Evolutionary conservation across 768 basidiomycete species (phyloP).

Genomic region (Lactarius psammicola): DNA sequence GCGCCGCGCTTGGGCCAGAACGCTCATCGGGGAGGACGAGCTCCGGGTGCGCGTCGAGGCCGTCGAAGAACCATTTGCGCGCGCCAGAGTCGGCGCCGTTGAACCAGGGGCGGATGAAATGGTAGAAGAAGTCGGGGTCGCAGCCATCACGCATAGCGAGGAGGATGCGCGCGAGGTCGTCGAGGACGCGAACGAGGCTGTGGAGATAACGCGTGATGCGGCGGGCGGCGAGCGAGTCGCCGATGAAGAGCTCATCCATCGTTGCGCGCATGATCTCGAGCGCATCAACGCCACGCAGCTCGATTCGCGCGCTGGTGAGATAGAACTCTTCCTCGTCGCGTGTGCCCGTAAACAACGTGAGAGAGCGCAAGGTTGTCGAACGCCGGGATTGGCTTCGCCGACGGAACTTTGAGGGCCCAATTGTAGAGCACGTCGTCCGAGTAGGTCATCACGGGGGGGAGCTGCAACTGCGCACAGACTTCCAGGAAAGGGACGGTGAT

Average conservation of each 20-base stretch:
- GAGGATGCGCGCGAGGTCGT: constrained; percentile 59
- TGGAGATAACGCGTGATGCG: constrained; percentile 60
- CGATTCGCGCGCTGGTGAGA: constrained; percentile 80
- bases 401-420: constrained; percentile 44
- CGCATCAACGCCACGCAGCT: constrained; percentile 82
- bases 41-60: constrained; percentile 38
- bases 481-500: constrained; percentile 74
- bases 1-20: constrained; percentile 59
- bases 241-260: constrained; percentile 86
- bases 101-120: constrained; percentile 62
- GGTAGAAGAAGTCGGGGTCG: constrained; percentile 63
- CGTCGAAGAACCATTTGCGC: constrained; percentile 46
- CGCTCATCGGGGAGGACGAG: constrained; percentile 41
- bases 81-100: constrained; percentile 47
- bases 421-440: constrained; percentile 93
- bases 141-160: constrained; percentile 65
- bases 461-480: constrained; percentile 64
- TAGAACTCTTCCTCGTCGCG: constrained; percentile 86
- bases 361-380: constrained; percentile 61
- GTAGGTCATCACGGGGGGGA: constrained; percentile 89
- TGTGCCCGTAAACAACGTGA: constrained; percentile 74
- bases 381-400: constrained; percentile 38
- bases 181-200: constrained; percentile 61
- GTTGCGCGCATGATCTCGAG: constrained; percentile 79
- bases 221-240: constrained; percentile 46